Evolutionary conservation across 2,329 filamentous ascomycete genomes (phyloP).

Genomic region (Colletotrichum cordylinicola): DNA sequence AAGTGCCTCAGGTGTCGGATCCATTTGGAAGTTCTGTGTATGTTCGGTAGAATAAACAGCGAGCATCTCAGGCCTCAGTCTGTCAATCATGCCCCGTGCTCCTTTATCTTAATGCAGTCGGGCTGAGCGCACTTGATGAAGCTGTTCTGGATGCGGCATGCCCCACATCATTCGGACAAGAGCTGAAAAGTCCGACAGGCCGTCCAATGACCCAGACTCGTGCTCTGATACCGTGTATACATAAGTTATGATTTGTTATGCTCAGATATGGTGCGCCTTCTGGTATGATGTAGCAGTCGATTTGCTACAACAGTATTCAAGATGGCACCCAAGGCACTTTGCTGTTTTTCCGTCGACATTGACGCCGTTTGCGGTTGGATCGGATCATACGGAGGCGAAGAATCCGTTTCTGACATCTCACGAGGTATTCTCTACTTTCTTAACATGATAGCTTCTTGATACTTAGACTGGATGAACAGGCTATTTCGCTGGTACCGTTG

Average conservation of each 20-base stretch:
- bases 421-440: slow-evolving; percentile 51
- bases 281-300: background rate
- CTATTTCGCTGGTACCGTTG: slow-evolving; percentile 58
- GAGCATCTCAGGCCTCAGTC: background rate
- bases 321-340: background rate
- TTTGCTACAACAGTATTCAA: background rate
- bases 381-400: slow-evolving; percentile 76
- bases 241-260: background rate
- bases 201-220: background rate
- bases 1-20: background rate
- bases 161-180: background rate
- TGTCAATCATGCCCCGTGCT: background rate
- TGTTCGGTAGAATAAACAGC: background rate
- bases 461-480: background rate
- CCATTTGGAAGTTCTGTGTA: background rate
- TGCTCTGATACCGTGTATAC: background rate
- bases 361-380: slow-evolving; percentile 79
- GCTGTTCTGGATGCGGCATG: background rate
- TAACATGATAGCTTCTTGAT: background rate
- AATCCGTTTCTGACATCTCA: slow-evolving; percentile 74
- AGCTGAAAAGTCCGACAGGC: background rate
- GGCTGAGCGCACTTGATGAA: background rate
- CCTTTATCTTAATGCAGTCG: background rate
- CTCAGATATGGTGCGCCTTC: background rate
- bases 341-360: slow-evolving; percentile 60